Conservation (phyloP, 169 alveolate species). For the Plasmodium inui region DNA sequence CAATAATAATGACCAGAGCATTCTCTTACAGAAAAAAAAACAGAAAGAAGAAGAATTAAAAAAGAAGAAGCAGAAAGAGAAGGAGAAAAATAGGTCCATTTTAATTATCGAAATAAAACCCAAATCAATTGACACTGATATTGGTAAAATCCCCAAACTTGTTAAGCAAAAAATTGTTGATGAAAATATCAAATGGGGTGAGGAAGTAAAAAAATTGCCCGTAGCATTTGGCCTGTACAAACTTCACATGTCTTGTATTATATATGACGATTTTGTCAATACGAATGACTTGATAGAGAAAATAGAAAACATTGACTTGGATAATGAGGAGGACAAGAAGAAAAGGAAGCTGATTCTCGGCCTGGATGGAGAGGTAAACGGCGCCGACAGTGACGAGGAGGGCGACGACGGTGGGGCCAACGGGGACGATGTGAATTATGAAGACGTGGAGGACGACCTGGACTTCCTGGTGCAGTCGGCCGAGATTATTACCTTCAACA, state of each 20-base stretch:
- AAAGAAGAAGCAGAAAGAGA: slow-evolving; percentile 83
- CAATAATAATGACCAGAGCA: slow-evolving; percentile 80
- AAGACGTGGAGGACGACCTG: slow-evolving; percentile 79
- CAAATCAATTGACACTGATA: slow-evolving; percentile 85
- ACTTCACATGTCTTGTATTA: slow-evolving; percentile 89
- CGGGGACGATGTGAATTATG: slow-evolving; percentile 74
- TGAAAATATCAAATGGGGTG: slow-evolving; percentile 91
- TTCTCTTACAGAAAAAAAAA: slow-evolving; percentile 73
- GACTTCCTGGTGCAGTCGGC: slow-evolving; percentile 90
- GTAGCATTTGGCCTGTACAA: slow-evolving; percentile 90
- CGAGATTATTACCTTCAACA: slow-evolving; percentile 88
- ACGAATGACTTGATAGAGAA: slow-evolving; percentile 86
- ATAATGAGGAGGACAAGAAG: slow-evolving; percentile 85
- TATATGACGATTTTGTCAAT: slow-evolving; percentile 88
- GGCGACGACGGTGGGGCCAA: slow-evolving; percentile 41
- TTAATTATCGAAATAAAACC: slow-evolving; percentile 89
- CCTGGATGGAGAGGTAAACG: slow-evolving; percentile 81
- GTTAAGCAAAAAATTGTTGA: slow-evolving; percentile 84
- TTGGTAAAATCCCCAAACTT: slow-evolving; percentile 82
- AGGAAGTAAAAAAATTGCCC: slow-evolving; percentile 87
- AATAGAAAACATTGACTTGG: slow-evolving; percentile 87
- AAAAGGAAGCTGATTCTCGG: slow-evolving; percentile 65
- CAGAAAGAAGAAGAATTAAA: slow-evolving; percentile 87
- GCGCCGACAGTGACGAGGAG: slow-evolving; percentile 80
- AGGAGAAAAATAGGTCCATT: slow-evolving; percentile 85